Evolutionary conservation across 805 yeast genomes (phyloP).

Genomic region (Pichia scutulata): DNA sequence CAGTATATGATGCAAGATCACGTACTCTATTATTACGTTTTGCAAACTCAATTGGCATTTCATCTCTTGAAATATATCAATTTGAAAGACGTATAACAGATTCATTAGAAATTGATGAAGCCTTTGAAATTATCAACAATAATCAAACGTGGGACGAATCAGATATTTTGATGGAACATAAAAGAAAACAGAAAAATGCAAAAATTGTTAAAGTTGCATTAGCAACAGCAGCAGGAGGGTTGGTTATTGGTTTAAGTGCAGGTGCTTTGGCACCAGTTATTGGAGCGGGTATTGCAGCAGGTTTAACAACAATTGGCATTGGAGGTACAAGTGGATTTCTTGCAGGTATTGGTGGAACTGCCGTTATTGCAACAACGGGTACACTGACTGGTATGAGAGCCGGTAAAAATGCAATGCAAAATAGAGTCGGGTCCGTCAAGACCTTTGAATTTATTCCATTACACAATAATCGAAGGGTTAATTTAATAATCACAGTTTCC

Average conservation of each 20-base stretch:
- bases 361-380: slow-evolving; percentile 87
- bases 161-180: slow-evolving; percentile 60
- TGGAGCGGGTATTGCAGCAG: slow-evolving; percentile 98
- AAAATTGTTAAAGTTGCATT: slow-evolving; percentile 83
- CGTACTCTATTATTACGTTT: slow-evolving; percentile 67
- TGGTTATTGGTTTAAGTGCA: slow-evolving; percentile 90
- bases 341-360: slow-evolving; percentile 96
- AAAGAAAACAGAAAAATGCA: slow-evolving; percentile 55
- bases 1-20: slow-evolving; percentile 84
- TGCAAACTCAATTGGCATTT: slow-evolving; percentile 52
- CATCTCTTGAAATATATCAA: slow-evolving; percentile 66
- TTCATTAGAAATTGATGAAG: slow-evolving; percentile 72
- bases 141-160: slow-evolving; percentile 64
- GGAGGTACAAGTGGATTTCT: slow-evolving; percentile 88
- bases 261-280: slow-evolving; percentile 96
- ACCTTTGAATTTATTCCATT: slow-evolving; percentile 92
- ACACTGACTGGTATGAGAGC: slow-evolving; percentile 86
- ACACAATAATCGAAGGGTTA: slow-evolving; percentile 84
- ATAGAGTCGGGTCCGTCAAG: slow-evolving; percentile 83
- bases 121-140: slow-evolving; percentile 25
- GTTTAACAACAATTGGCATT: slow-evolving; percentile 88
- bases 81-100: slow-evolving; percentile 90
- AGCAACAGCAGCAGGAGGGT: slow-evolving; percentile 93
- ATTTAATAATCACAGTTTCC: slow-evolving; percentile 78
- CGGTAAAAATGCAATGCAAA: slow-evolving; percentile 77